Evolutionary conservation across 306 rosid genomes (phyloP).

Genomic region (Benincasa hispida): DNA sequence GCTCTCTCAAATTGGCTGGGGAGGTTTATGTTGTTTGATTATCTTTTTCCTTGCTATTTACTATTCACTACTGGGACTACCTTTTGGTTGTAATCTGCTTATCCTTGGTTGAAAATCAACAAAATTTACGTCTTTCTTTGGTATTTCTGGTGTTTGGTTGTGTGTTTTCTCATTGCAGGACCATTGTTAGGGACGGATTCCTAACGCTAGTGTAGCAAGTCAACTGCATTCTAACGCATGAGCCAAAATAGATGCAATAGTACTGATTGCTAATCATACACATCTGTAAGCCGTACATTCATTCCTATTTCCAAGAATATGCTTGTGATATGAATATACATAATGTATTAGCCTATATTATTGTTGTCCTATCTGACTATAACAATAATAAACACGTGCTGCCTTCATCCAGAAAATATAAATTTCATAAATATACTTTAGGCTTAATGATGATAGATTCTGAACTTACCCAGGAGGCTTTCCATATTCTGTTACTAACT

Average conservation of each 20-base stretch:
- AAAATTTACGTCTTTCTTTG: too few species aligned
- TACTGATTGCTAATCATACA: neutral
- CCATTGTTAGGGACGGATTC: too few species aligned
- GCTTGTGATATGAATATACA: neutral
- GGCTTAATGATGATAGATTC: neutral
- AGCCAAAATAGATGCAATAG: neutral
- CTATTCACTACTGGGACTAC: too few species aligned
- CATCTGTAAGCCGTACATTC: neutral
- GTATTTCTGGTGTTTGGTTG: too few species aligned
- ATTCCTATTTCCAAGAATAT: neutral
- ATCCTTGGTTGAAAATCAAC: too few species aligned
- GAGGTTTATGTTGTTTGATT: too few species aligned
- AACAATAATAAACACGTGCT: neutral
- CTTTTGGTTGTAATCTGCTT: too few species aligned
- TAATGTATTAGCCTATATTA: neutral
- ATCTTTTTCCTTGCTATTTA: too few species aligned
- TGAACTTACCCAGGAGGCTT: slow-evolving; percentile 87
- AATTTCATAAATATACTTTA: neutral
- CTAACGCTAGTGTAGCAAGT: neutral
- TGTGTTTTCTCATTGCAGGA: too few species aligned
- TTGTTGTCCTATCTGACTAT: neutral
- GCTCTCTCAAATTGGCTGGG: too few species aligned
- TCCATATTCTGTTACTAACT: slow-evolving; percentile 94
- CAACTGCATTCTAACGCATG: neutral
- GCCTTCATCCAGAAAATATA: neutral